A percentile compares a stretch with the other conserved stretches of the same genome.
phyloP scores from a whole-genome alignment of 306 rosid species.

The Cucumis cinereus region DNA sequence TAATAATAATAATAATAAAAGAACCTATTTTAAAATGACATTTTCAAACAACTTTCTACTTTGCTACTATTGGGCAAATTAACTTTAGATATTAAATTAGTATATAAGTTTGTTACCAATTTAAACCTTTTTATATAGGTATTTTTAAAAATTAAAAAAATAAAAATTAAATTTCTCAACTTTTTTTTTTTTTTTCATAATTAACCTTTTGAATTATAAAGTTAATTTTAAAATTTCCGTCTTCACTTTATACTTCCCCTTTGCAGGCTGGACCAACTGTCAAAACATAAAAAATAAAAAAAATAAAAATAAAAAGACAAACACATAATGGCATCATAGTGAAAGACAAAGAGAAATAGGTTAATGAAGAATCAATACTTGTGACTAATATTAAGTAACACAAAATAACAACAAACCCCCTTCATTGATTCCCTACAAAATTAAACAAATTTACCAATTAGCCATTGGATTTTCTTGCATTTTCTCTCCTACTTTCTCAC shows the following conservation, averaged over 20 bases:
- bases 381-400: background rate
- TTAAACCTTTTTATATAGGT: too few species aligned
- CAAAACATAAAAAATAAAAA: background rate
- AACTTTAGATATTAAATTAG: too few species aligned
- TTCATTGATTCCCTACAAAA: constrained; percentile 1
- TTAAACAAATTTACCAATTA: constrained; percentile 4
- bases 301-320: background rate
- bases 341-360: background rate
- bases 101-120: too few species aligned
- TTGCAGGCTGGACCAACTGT: background rate
- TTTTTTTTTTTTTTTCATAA: background rate
- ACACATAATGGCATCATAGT: background rate
- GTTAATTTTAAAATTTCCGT: background rate
- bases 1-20: too few species aligned
- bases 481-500: background rate
- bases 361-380: background rate
- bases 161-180: too few species aligned
- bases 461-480: background rate
- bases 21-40: too few species aligned
- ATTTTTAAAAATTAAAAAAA: too few species aligned
- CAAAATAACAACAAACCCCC: background rate
- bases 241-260: background rate
- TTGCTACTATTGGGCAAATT: too few species aligned
- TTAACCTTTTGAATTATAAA: background rate
- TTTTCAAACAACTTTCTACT: too few species aligned